These are phyloP conservation scores for Lumnitzera racemosa DNA, from an alignment of 345 rosid species.

Conservation along the genomic window DNA sequence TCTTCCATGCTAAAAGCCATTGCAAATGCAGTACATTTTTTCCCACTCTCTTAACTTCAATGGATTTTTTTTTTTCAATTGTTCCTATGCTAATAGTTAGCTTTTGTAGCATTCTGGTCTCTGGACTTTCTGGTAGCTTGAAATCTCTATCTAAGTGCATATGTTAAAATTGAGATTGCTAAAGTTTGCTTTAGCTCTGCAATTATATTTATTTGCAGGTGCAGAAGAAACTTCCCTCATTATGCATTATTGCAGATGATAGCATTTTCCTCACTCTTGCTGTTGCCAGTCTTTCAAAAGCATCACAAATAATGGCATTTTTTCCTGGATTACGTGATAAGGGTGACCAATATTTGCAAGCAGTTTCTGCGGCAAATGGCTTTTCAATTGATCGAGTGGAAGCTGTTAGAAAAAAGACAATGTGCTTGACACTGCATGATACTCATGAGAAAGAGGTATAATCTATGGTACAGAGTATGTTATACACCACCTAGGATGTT, in stretches of 20 bases:
- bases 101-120: background rate
- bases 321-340: constrained; percentile 67
- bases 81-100: too few species aligned
- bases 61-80: background rate
- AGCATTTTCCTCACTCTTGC: constrained; percentile 59
- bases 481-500: background rate
- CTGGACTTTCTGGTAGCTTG: too few species aligned
- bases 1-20: constrained; percentile 46
- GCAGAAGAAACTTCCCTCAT: constrained; percentile 42
- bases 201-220: constrained; percentile 35
- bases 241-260: constrained; percentile 76
- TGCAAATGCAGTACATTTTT: constrained; percentile 48
- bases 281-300: constrained; percentile 42
- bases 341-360: constrained; percentile 51
- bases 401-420: constrained; percentile 37
- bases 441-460: constrained; percentile 50
- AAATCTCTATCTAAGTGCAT: background rate
- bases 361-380: constrained; percentile 55
- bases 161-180: background rate
- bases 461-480: background rate
- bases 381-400: constrained; percentile 45
- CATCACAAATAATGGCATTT: constrained; percentile 46
- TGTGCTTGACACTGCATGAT: constrained; percentile 32
- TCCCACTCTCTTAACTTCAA: constrained; percentile 7
- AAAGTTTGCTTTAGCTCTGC: background rate